These are phyloP conservation scores for Lycium barbarum DNA, from an alignment of 257 asterid species.

Conservation along the genomic window DNA sequence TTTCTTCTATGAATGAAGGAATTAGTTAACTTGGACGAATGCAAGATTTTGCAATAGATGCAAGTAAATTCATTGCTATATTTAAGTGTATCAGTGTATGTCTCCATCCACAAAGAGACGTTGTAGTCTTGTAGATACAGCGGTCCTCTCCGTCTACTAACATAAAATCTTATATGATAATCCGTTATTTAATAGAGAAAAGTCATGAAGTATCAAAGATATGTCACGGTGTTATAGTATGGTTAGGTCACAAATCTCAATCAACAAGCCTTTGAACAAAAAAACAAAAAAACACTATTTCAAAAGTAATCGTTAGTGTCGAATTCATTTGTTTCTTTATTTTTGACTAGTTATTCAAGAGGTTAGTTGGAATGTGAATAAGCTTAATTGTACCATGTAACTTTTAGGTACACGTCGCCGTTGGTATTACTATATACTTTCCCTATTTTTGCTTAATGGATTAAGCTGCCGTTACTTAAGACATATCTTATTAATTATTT, in stretches of 20 bases:
- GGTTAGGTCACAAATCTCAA: no score
- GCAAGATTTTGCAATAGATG: constrained; percentile 1
- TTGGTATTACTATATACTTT: neutral
- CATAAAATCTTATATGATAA: neutral
- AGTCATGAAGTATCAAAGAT: neutral
- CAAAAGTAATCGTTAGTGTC: no score
- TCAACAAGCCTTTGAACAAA: no score
- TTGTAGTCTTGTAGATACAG: neutral
- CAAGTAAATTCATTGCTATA: neutral
- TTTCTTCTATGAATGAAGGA: neutral
- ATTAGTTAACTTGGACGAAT: neutral
- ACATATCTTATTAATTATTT: neutral
- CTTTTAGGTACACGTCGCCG: neutral
- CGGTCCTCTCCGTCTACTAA: neutral
- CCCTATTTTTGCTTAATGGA: neutral
- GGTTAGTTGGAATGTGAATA: no score
- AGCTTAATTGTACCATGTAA: neutral
- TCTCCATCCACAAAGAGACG: neutral
- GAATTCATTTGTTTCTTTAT: neutral
- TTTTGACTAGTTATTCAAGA: neutral
- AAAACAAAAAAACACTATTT: no score
- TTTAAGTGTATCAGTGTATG: neutral
- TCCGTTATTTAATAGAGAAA: neutral
- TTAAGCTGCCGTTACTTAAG: neutral
- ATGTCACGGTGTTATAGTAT: no score